Evolutionary conservation across 1,284 basidiomycete species (phyloP), one percentile per base, ranked within the genome.

Genomic region (Apiotrichum sp.): DNA sequence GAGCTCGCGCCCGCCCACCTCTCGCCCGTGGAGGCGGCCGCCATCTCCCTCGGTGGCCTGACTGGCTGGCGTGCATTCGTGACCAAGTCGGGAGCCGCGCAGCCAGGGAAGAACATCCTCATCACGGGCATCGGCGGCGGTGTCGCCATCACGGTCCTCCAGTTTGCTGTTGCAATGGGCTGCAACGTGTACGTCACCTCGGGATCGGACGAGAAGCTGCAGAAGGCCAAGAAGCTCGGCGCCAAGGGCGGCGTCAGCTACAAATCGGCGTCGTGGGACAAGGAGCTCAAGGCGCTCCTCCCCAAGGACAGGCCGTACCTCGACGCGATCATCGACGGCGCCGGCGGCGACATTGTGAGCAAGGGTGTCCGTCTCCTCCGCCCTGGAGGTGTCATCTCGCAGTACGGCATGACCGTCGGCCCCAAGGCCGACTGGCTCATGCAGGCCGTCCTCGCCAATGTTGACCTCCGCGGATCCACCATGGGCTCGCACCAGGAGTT

Each of bases 351-450:
- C 43, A 55, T 61, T 41, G 52, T 61, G 16, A 2, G n/a, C 33
- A 55, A 53, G 50, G 47, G 52, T 33, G 50, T 55, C 22, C 47
- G 49, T 33, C 47, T 61, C 8, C 55, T 61, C 10, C 52, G 55
- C 42, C 41, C 59, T 8, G 59, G 59, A 13, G 59, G 59, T 36
- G 59, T 61, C 29, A 61, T 61, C 44, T 31, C 49, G 10, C 59
- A 61, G 53, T 61, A 61, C 44, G 59, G 59, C 47, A 61, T 61
- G 59, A 61, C 59, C 8, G 52, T 57, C 47, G 39, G 50, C 3
- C 59, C 56, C 53, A 61, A 61, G 59, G 56, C 56, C 55, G 59
- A 61, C 31, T 61, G 59, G 59, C 32, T 46, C 34, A 61, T 61
- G 59, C 41, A 41, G 38, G 59, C 59, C 13, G 59, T 61, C 10